Evolutionary conservation across 768 basidiomycete species (phyloP), one percentile per base, ranked within the genome.

Genomic region (Pholiota molesta): DNA sequence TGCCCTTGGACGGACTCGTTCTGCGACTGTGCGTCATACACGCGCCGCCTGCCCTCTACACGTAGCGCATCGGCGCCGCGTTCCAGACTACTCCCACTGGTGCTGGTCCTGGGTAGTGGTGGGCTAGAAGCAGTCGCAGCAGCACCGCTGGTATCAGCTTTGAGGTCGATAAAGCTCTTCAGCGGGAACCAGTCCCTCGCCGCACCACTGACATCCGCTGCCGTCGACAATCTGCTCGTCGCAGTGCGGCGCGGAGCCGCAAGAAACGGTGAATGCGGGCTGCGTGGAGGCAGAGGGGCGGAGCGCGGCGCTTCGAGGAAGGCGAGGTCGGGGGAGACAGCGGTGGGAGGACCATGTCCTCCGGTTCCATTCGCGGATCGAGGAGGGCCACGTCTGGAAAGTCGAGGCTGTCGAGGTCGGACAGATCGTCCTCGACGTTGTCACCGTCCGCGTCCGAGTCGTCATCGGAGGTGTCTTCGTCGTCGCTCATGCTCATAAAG

Each of bases 401-500:
- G 19, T 77, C 74, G 31, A 68, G 52, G 40, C 74, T 70, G 37
- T 79, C 78, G 23, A 66, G 75, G 9, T 74, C 78, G 5, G 59
- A 63, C 21, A 60, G 59, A 45, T 81, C 82, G 53, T 83, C 83
- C 39, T 87, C 86, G 28, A 44, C 28, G 35, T 35, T 37, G 7
- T 35, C 33, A 51, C 65, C 31, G 33, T 71, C 68, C 10, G 54
- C 57, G 61, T 62, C 55, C 29, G 62, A 63, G 54, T 77, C 75
- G 54, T 77, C 75, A 8, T 72, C 78, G 1, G 49, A 47, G 5
- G 81, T 81, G 59, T 83, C 84, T 23, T 87, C 87, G 62, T 89
- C 87, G 65, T 90, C 88, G 55, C 78, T 82, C 81, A 88, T 83
- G 75, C 78, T 85, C 84, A 89, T 89, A 66, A 89, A 89, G 70